Evolutionary conservation across 2,329 filamentous ascomycete species (phyloP).

Genomic region (Kalmusia sp.): DNA sequence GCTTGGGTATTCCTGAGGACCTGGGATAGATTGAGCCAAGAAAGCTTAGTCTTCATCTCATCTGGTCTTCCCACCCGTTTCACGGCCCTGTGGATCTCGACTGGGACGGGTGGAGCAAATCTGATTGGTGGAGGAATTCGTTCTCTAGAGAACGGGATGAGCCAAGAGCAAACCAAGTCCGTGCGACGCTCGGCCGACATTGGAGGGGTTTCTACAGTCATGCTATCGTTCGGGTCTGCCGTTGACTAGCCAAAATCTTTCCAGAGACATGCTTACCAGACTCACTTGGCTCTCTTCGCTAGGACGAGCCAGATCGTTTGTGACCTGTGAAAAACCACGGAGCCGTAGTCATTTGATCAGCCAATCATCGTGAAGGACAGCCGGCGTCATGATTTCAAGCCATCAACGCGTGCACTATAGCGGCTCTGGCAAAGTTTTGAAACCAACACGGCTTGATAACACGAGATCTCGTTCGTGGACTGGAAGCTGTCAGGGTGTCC

Average conservation of each 20-base stretch:
- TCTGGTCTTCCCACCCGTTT: neutral
- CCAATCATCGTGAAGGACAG: too few relatives aligned
- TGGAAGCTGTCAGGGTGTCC: neutral
- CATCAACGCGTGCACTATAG: neutral
- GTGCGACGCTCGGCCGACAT: neutral
- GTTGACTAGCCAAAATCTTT: neutral
- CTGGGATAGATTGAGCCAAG: constrained; percentile 3
- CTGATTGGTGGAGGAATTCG: constrained; percentile 1
- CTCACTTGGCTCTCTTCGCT: too few relatives aligned
- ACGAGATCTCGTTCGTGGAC: neutral
- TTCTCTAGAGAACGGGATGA: neutral
- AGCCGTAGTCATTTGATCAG: too few relatives aligned
- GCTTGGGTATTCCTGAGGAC: neutral
- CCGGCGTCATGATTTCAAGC: too few relatives aligned
- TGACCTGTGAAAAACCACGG: too few relatives aligned
- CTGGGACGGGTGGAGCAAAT: neutral
- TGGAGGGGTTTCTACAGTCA: neutral
- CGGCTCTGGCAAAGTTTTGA: neutral
- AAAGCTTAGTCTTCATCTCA: neutral
- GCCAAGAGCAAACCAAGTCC: neutral
- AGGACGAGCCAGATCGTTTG: too few relatives aligned
- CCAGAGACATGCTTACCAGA: too few relatives aligned
- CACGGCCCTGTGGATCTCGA: neutral
- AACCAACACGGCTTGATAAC: neutral
- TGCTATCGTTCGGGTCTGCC: neutral